Evolutionary conservation across 1,139 yeast genomes (phyloP), one percentile per base, ranked within the genome.

Genomic region (Fermentozyma sake): DNA sequence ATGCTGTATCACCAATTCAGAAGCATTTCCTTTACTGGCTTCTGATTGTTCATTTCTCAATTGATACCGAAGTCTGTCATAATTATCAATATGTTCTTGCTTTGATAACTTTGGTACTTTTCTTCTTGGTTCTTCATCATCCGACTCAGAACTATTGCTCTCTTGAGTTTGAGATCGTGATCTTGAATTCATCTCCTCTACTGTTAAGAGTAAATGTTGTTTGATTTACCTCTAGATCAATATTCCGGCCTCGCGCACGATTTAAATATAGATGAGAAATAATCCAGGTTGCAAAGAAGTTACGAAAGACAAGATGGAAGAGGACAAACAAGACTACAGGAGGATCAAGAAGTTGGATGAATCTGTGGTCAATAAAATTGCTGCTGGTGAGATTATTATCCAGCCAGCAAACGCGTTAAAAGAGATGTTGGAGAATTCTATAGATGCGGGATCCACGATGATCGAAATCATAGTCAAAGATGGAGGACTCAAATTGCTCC

Each of bases 381-480:
- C 99, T 0, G 98, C 99, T 1, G 98, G 98, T 1, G 98, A 93
- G 58, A 86, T 93, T 57, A 85, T 93, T 34, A 72, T 89, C 18
- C 93, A 89, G 6, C 98, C 98, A 0, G 84, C 93, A 2, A 91
- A 91, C 43, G 78, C 80, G 0, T 50, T 74, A 17, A 74, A 74
- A 41, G 80, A 74, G 43, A 47, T 74, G 48, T 47, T 74, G 24
- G 80, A 74, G 40, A 74, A 74, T 44, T 58, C 76, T 5, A 69
- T 72, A 12, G 79, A 72, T 41, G 79, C 78, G 2, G 42, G 52
- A 3, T 46, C 77, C 7, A 53, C 75, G 5, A 53, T 60, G 41
- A 59, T 74, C 10, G 79, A 73, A 15, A 57, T 74, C 12, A 42
- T 66, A 5, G 72, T 72, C 14, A 65, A 68, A 41, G 77, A 73